Evolutionary conservation across 106 monocot genomes (phyloP), one percentile per base, ranked within the genome.

Genomic region (Dendrobium huoshanense): DNA sequence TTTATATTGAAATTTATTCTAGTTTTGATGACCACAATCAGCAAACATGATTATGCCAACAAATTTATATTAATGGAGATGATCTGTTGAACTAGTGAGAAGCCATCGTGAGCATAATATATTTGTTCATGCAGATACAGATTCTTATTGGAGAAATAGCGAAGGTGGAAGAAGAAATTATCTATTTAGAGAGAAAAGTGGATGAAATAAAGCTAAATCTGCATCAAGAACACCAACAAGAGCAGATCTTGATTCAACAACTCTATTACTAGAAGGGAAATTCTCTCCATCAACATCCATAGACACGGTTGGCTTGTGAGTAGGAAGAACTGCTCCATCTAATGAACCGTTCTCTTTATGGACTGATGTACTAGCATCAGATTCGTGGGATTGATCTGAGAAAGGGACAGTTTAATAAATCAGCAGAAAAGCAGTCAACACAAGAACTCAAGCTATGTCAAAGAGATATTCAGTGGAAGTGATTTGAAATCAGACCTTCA

Each of bases 81-180:
- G 33, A 4, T 44, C 5, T 44, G 44, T 44, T 8, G 7, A 5
- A 44, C 8, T 44, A 44, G 5, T 4, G 0, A 44, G 44, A 10
- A 51, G 11, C 51, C 51, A 13, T 15, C 2, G 13, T 51, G 51
- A 51, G 9, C 51, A 13, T 51, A 51, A 51, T 13, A 51, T 2
- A 13, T 13, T 51, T 11, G 11, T 51, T 51, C 13, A 24, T 82
- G 75, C 87, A 93, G 93, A 86, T 94, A 6, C 89, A 89, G 80
- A 77, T 79, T n/a, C 90, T 96, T 76, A 83, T 94, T 58, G 85
- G 80, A 45, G 96, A 96, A 85, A 24, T 94, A 78, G 90, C 88
- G 45, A 87, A 90, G 84, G 88, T 92, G 8, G 94, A 29, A 0
- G 0, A 0, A 89, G 78, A 81, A 29, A 0, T 29, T 29, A 0